Base-by-base conservation (phyloP, 805 yeast species). In the Candida piceae region DNA sequence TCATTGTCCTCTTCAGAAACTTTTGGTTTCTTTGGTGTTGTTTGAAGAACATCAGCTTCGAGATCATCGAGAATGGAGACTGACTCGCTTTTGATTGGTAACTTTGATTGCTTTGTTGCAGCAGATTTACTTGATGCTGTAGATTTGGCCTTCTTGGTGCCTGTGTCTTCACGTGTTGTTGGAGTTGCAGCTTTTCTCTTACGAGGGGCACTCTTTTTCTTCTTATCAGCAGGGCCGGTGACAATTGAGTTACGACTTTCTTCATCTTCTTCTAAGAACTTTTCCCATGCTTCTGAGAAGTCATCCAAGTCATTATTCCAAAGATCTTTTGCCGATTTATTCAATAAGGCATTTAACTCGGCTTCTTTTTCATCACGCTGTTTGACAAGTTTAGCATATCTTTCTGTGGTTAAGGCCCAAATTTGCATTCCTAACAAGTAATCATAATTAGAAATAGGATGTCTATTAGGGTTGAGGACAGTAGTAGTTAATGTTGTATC, bases 401-500 rank as follows among this genome's bases (percentile, higher is more conserved):
- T 75, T 62, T 93, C 98, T 40, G 71, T 72, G 1, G 98, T 90
- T 55, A 93, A 74, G 26, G 96, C 83, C 93, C 96, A 87, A 46
- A 93, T 80, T 24, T 88, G 76, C 96, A 93, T 84, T 36, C 93
- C 94, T 36, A 93, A 69, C 45, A 93, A 69, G 50, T 93, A 93
- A 53, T 93, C 97, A 60, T 78, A 90, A 6, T 80, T 69, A 8
- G 87, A 75, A 35, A 71, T 70, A 12, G 74, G 63, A 17, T 78
- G 81, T 34, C 68, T 72, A 29, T 53, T 53, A 35, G 57, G 57
- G 16, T 53, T 53, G 17, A 58, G 57, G n/a, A 75, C 72, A 16
- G 58, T 60, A 36, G 67, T 70, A 54, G 73, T 58, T 59, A 67
- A 59, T 32, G 67, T 69, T n/a, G 46, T 19, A 21, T 64, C 60